Conservation (phyloP, 306 rosid genomes). For the Citrullus amarus region DNA sequence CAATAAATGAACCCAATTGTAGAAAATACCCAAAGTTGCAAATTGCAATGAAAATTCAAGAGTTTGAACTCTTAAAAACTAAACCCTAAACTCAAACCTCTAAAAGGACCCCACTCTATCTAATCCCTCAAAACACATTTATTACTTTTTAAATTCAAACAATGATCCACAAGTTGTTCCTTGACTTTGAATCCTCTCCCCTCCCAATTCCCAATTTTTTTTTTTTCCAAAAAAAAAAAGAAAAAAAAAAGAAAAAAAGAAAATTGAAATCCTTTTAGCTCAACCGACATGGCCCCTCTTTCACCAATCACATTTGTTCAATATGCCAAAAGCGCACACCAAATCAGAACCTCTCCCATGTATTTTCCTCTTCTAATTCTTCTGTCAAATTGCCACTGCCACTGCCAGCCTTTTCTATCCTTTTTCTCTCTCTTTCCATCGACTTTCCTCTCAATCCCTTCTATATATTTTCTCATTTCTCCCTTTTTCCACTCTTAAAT, state of each 20-base stretch:
- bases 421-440: background rate
- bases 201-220: background rate
- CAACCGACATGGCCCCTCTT: background rate
- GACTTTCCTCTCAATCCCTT: background rate
- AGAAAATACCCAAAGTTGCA: background rate
- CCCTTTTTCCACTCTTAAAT: background rate
- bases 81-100: background rate
- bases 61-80: background rate
- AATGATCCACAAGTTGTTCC: background rate
- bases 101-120: background rate
- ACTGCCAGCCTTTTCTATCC: background rate
- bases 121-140: background rate
- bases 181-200: conserved; percentile 3
- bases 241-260: too few relatives aligned
- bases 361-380: background rate
- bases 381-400: background rate
- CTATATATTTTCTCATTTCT: background rate
- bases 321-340: conserved; percentile 7
- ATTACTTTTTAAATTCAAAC: background rate
- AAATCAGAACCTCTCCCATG: conserved; percentile 2
- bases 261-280: background rate
- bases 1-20: background rate
- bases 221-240: too few relatives aligned
- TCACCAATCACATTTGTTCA: background rate
- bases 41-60: background rate